A percentile compares a stretch with the other conserved stretches of the same genome.
Conservation (phyloP, 441 rosid species). For the Isatis lusitanica region DNA sequence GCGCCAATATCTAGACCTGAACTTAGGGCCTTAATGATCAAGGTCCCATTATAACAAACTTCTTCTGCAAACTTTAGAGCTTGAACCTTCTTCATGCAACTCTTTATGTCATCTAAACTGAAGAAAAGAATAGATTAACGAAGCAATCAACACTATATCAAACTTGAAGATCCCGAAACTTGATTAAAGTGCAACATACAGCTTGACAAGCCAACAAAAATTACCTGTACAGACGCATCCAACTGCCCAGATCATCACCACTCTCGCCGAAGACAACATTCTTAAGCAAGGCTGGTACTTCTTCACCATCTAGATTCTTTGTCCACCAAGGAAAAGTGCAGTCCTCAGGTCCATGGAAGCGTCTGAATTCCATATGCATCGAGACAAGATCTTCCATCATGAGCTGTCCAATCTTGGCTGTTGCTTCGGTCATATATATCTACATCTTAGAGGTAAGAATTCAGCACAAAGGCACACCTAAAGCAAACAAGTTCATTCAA, state of each 20-base stretch:
- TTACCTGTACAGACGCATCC: conserved; percentile 87
- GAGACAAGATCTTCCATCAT: conserved; percentile 88
- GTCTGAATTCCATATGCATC: conserved; percentile 65
- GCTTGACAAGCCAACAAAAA: not conserved
- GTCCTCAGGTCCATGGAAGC: conserved; percentile 56
- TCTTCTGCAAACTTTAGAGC: conserved; percentile 71
- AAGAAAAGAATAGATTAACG: conserved; percentile 17
- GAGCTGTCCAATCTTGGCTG: conserved; percentile 73
- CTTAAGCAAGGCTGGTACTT: conserved; percentile 53
- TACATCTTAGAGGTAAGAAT: conserved; percentile 34
- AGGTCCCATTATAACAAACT: conserved; percentile 70
- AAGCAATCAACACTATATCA: not conserved
- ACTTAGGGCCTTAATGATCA: conserved; percentile 67
- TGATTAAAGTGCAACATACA: not conserved
- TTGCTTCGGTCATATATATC: conserved; percentile 80
- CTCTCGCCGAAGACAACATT: conserved; percentile 57
- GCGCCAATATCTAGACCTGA: conserved; percentile 88
- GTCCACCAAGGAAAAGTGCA: conserved; percentile 62
- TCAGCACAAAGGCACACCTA: conserved; percentile 14
- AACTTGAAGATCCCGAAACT: not conserved
- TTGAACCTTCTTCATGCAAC: conserved; percentile 64
- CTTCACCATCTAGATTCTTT: conserved; percentile 63
- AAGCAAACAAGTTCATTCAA: conserved; percentile 18
- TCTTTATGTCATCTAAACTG: conserved; percentile 65
- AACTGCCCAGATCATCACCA: conserved; percentile 70